A percentile compares a stretch with the other conserved stretches of the same genome.
These are phyloP conservation scores for Trichoderma citrinoviride DNA, from an alignment of 2,329 filamentous ascomycete species.

Conservation along the genomic window DNA sequence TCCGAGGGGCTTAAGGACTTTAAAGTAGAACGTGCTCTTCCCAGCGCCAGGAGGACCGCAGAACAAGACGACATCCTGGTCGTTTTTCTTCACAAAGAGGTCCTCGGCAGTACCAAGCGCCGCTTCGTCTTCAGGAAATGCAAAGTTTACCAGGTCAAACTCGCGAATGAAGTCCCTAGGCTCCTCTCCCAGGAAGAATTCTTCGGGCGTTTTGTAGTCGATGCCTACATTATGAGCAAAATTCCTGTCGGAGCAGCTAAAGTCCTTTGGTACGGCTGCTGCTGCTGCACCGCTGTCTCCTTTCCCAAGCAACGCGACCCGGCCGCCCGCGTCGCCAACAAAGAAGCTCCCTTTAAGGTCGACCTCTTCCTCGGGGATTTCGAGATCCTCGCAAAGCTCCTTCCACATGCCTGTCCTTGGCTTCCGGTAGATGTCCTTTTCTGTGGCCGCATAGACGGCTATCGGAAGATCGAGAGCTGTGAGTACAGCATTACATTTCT, in stretches of 20 bases:
- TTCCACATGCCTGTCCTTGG: conserved; percentile 88
- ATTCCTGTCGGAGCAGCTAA: conserved; percentile 68
- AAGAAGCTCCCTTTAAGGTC: conserved; percentile 74
- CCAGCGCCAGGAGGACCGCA: conserved; percentile 87
- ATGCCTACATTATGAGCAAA: conserved; percentile 84
- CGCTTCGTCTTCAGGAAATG: conserved; percentile 32
- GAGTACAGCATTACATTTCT: conserved; percentile 70
- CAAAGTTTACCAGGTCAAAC: conserved; percentile 67
- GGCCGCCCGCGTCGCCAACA: conserved; percentile 79
- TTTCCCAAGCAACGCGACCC: conserved; percentile 42
- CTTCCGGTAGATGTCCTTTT: conserved; percentile 79
- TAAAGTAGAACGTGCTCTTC: conserved; percentile 89
- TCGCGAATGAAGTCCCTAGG: conserved; percentile 63
- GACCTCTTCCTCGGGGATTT: conserved; percentile 55
- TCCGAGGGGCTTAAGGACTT: conserved; percentile 69
- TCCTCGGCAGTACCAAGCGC: conserved; percentile 31
- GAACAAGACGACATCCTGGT: conserved; percentile 75
- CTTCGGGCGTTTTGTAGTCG: conserved; percentile 80
- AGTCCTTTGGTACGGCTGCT: conserved; percentile 48
- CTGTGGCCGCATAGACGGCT: conserved; percentile 82
- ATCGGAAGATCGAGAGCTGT: conserved; percentile 71
- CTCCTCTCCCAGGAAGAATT: conserved; percentile 74
- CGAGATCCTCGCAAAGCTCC: conserved; percentile 57
- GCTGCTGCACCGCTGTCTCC: conserved; percentile 27
- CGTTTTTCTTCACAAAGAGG: conserved; percentile 59